phyloP scores from a whole-genome alignment of 768 basidiomycete species.

The Aureoboletus auriporus region DNA sequence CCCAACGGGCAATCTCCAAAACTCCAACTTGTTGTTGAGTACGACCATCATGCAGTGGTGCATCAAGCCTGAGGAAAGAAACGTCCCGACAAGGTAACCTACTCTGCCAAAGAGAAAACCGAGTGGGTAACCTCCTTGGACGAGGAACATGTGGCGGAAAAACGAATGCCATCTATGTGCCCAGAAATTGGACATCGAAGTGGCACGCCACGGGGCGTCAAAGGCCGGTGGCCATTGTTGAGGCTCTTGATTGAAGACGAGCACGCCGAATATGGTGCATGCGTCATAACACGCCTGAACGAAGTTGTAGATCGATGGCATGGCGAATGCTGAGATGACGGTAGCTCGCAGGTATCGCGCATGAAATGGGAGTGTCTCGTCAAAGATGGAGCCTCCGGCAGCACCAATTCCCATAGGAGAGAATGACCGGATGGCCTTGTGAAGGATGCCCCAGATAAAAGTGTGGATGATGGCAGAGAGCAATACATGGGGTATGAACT shows the following conservation, averaged over 20 bases:
- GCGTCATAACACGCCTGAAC: conserved; percentile 36
- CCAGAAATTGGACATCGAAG: conserved; percentile 36
- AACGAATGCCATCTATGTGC: conserved; percentile 36
- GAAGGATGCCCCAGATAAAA: background rate
- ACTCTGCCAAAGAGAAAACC: conserved; percentile 40
- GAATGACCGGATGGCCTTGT: conserved; percentile 39
- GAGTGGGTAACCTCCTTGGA: conserved; percentile 26
- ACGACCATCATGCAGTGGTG: conserved; percentile 52
- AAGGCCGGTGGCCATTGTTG: conserved; percentile 32
- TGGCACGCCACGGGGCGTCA: conserved; percentile 30
- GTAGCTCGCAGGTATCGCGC: conserved; percentile 35
- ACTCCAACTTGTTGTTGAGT: conserved; percentile 47
- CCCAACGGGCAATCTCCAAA: conserved; percentile 38
- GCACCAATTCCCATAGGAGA: conserved; percentile 32
- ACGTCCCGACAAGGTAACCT: conserved; percentile 50
- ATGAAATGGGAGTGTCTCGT: conserved; percentile 23
- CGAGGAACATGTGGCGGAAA: conserved; percentile 30
- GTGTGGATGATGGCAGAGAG: conserved; percentile 45
- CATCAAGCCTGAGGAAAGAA: conserved; percentile 50
- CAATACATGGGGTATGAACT: conserved; percentile 39
- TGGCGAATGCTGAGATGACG: conserved; percentile 38
- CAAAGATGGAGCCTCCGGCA: conserved; percentile 31
- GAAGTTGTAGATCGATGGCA: conserved; percentile 40
- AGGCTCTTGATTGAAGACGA: conserved; percentile 25
- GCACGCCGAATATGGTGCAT: conserved; percentile 20